A percentile compares a stretch with the other conserved stretches of the same genome.
Evolutionary conservation across 345 rosid species (phyloP).

Genomic region (Citrus hindsii): DNA sequence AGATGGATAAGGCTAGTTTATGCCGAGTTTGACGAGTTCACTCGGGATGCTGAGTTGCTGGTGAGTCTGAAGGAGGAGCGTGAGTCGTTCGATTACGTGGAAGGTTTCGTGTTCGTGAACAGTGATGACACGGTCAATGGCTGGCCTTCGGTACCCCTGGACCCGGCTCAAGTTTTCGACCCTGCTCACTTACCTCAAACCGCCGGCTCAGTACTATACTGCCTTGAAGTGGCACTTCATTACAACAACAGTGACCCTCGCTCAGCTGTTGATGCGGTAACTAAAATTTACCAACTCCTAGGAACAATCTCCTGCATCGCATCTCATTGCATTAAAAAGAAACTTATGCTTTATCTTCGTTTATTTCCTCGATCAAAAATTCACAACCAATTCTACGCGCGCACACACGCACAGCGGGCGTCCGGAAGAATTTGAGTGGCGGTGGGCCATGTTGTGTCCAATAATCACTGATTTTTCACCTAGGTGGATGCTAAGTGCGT

Average conservation of each 20-base stretch:
- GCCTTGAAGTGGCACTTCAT: constrained; percentile 80
- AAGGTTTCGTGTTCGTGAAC: constrained; percentile 87
- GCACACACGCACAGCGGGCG: not conserved
- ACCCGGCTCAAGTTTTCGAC: constrained; percentile 41
- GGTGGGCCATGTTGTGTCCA: constrained; percentile 14
- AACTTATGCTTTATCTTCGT: not conserved
- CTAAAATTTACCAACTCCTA: not conserved
- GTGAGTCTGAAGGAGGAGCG: constrained; percentile 50
- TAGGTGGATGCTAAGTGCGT: constrained; percentile 26
- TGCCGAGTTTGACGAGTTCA: constrained; percentile 61
- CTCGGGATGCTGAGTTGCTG: constrained; percentile 75
- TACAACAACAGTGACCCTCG: constrained; percentile 38
- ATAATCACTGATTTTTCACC: constrained; percentile 28
- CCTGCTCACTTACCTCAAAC: constrained; percentile 38
- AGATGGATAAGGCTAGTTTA: constrained; percentile 91
- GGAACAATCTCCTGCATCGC: constrained; percentile 8
- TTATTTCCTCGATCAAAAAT: not conserved
- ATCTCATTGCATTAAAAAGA: not conserved
- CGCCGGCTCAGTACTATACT: constrained; percentile 76
- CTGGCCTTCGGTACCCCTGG: constrained; percentile 71
- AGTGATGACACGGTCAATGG: constrained; percentile 79
- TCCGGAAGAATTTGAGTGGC: constrained; percentile 1
- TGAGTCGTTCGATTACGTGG: constrained; percentile 76
- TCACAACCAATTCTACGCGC: not conserved
- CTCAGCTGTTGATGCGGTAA: constrained; percentile 66